Evolutionary conservation across 1,284 basidiomycete genomes (phyloP).

Genomic region (Tylopilus orsonianus): DNA sequence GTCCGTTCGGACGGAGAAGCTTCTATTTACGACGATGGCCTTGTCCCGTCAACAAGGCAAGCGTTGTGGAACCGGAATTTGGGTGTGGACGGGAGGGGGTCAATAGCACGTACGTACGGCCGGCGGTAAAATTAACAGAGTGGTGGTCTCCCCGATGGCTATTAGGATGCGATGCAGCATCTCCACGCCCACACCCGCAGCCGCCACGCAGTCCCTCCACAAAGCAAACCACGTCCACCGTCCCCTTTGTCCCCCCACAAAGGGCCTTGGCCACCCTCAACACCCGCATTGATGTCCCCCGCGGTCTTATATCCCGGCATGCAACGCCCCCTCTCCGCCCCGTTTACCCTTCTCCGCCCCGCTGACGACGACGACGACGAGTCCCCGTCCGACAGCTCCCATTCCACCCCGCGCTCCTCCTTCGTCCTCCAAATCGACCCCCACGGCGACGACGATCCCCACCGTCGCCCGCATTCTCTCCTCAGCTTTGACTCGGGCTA

Average conservation of each 20-base stretch:
- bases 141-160: constrained; percentile 15
- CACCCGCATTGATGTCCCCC: constrained; percentile 23
- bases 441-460: constrained; percentile 3
- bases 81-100: constrained; percentile 4
- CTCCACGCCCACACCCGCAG: constrained; percentile 7
- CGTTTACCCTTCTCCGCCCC: constrained; percentile 12
- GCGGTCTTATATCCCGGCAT: constrained; percentile 23
- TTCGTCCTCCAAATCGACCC: constrained; percentile 10
- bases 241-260: constrained; percentile 30
- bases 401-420: constrained; percentile 29
- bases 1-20: too few species aligned
- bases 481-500: constrained; percentile 33
- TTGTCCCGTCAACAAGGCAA: constrained; percentile 14
- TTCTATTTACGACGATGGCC: constrained; percentile 13
- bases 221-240: constrained; percentile 5
- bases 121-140: constrained; percentile 17
- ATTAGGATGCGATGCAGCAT: constrained; percentile 27
- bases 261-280: constrained; percentile 22
- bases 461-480: constrained; percentile 21
- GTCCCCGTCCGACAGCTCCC: constrained; percentile 10
- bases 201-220: constrained; percentile 2
- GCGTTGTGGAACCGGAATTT: constrained; percentile 10
- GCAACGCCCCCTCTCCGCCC: constrained; percentile 9
- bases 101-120: constrained; percentile 15
- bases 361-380: constrained; percentile 20